phyloP scores from a whole-genome alignment of 352 stramenopile genomes.

The Blastocystis sp. region DNA sequence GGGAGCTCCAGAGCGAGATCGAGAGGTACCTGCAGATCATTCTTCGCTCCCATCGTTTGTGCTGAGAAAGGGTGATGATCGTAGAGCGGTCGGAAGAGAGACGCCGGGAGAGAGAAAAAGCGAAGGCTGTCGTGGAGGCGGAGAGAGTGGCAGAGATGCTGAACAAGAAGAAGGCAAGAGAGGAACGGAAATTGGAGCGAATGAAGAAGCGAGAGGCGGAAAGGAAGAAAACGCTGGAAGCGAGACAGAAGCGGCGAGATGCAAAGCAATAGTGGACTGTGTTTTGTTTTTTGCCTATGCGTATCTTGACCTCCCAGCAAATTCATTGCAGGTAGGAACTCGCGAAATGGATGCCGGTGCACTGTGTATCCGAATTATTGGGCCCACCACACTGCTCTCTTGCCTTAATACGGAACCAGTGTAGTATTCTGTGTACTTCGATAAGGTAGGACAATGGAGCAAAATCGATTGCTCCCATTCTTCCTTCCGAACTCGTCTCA shows the following conservation, averaged over 20 bases:
- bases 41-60: neutral
- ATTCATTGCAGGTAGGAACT: too few species aligned
- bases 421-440: neutral
- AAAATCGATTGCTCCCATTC: neutral
- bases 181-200: neutral
- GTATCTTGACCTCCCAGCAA: too few species aligned
- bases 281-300: neutral
- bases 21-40: neutral
- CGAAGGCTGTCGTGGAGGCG: neutral
- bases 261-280: neutral
- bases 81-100: neutral
- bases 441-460: neutral
- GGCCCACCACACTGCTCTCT: neutral
- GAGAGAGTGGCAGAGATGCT: conserved; percentile 12
- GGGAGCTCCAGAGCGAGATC: neutral
- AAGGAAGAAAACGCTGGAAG: neutral
- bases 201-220: neutral
- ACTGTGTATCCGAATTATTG: too few species aligned
- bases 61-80: too few species aligned
- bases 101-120: conserved; percentile 18
- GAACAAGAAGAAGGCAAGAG: conserved; percentile 9
- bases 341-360: too few species aligned
- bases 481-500: neutral
- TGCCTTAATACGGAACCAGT: neutral
- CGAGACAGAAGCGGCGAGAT: neutral